These are phyloP conservation scores for Phtheirospermum japonicum DNA, from an alignment of 257 asterid species.

Conservation along the genomic window DNA sequence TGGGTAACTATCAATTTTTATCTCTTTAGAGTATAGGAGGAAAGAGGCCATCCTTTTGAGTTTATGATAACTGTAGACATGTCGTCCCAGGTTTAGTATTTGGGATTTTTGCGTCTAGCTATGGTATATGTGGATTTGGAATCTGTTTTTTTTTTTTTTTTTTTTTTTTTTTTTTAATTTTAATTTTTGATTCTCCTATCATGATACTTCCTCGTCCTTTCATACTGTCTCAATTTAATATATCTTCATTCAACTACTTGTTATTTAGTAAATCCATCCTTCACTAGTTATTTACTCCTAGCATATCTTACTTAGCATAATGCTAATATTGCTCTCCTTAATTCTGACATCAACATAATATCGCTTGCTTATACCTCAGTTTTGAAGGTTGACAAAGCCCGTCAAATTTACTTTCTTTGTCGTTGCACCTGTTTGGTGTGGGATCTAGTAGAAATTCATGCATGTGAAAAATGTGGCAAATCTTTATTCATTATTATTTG, in stretches of 20 bases:
- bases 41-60: slow-evolving; percentile 4
- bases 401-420: not conserved
- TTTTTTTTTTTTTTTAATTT: not conserved
- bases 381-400: not conserved
- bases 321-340: not conserved
- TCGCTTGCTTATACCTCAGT: not conserved
- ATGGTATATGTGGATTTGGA: not conserved
- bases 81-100: slow-evolving; percentile 4
- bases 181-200: not conserved
- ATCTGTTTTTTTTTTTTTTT: not conserved
- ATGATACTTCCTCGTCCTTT: not conserved
- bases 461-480: slow-evolving; percentile 18
- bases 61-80: not conserved
- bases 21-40: not conserved
- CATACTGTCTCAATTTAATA: slow-evolving; percentile 1
- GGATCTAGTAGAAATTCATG: slow-evolving; percentile 16
- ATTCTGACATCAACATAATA: slow-evolving; percentile 7
- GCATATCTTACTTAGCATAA: slow-evolving; percentile 6
- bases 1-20: slow-evolving; percentile 12
- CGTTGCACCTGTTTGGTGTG: not conserved
- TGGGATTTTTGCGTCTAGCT: not conserved
- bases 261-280: slow-evolving; percentile 14
- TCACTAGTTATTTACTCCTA: slow-evolving; percentile 6
- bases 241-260: slow-evolving; percentile 8
- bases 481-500: slow-evolving; percentile 28